Percentiles rank a stretch among this genome's conserved stretches.
phyloP scores from a whole-genome alignment of 2,329 filamentous ascomycete species.

The Blastomyces parvus region DNA sequence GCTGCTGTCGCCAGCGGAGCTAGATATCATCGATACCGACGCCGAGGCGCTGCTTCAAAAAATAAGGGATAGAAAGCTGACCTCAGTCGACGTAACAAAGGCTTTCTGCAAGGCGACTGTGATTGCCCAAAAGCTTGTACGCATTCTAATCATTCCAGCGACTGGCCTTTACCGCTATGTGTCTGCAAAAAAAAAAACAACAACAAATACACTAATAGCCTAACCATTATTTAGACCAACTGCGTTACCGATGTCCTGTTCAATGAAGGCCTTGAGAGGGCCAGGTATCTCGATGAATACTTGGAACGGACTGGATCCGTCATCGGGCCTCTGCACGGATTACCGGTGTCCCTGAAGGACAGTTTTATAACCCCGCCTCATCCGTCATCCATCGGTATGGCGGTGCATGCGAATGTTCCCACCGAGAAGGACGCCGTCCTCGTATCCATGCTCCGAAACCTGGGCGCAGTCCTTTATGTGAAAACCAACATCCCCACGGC shows the following conservation, averaged over 20 bases:
- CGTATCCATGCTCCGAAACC: slow-evolving; percentile 30
- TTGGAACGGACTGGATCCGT: slow-evolving; percentile 33
- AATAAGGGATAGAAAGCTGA: slow-evolving; percentile 24
- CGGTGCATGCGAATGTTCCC: slow-evolving; percentile 16
- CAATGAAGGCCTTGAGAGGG: slow-evolving; percentile 31
- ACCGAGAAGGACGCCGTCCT: slow-evolving; percentile 24
- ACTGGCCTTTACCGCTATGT: background rate
- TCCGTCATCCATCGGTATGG: slow-evolving; percentile 17
- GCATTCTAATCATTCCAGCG: background rate
- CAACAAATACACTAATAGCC: background rate
- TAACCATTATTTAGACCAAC: slow-evolving; percentile 44
- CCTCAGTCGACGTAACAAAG: slow-evolving; percentile 14
- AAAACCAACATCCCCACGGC: slow-evolving; percentile 34
- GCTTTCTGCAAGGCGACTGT: slow-evolving; percentile 34
- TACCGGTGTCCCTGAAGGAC: slow-evolving; percentile 36
- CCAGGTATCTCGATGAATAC: slow-evolving; percentile 27
- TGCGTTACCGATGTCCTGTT: slow-evolving; percentile 52
- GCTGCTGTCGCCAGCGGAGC: slow-evolving; percentile 47
- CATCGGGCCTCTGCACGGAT: slow-evolving; percentile 33
- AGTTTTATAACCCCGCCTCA: slow-evolving; percentile 28
- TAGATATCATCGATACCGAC: slow-evolving; percentile 41
- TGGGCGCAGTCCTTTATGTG: slow-evolving; percentile 36
- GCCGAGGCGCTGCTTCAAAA: slow-evolving; percentile 29
- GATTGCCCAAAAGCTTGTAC: slow-evolving; percentile 28
- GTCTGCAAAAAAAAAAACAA: background rate